Conservation (phyloP, 257 asterid genomes). For the Vinca minor region DNA sequence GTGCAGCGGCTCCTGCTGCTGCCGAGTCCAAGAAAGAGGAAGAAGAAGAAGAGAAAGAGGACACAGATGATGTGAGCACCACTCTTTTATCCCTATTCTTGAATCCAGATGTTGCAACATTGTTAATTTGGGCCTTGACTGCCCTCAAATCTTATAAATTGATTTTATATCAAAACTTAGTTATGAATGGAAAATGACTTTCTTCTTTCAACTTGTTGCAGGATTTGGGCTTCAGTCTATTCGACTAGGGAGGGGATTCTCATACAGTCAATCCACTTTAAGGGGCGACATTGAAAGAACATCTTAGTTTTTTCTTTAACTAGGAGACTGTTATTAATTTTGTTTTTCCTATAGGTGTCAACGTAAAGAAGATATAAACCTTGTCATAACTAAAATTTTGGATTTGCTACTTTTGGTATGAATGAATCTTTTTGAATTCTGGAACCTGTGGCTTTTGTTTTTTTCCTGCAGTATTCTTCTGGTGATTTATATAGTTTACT, state of each 20-base stretch:
- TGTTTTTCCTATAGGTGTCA: background rate
- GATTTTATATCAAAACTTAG: background rate
- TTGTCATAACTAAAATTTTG: background rate
- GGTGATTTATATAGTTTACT: background rate
- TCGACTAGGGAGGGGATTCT: constrained; percentile 10
- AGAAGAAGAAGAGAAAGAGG: constrained; percentile 22
- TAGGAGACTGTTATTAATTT: background rate
- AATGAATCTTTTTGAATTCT: background rate
- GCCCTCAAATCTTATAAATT: background rate
- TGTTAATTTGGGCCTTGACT: background rate
- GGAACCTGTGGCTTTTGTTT: background rate
- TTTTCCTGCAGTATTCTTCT: background rate
- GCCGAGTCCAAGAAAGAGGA: constrained; percentile 14
- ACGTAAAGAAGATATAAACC: background rate
- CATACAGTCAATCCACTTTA: background rate
- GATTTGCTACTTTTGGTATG: background rate
- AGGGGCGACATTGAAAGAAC: background rate
- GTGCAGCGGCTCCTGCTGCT: constrained; percentile 4
- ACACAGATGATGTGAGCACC: constrained; percentile 15
- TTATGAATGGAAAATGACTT: background rate
- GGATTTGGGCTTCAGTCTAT: constrained; percentile 24
- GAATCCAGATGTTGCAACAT: no score
- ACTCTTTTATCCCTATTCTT: background rate
- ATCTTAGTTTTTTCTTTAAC: background rate
- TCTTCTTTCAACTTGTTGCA: constrained; percentile 3